phyloP scores from a whole-genome alignment of 192 early-diverging fungal species.

The Jimgerdemannia flammicorona region DNA sequence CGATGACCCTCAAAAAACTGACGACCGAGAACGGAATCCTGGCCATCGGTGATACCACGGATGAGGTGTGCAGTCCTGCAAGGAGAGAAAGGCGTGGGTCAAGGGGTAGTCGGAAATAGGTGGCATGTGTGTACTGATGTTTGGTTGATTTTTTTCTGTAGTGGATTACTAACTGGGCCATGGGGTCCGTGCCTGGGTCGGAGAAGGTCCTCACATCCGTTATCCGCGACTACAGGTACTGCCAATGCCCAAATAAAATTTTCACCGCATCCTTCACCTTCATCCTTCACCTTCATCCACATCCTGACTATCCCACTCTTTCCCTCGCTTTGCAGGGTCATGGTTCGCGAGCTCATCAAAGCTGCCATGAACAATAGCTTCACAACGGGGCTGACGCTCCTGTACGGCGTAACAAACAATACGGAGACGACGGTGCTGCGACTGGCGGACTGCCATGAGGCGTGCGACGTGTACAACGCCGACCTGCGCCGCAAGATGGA shows the following conservation, averaged over 20 bases:
- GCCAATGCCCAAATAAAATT: background rate
- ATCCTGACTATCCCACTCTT: background rate
- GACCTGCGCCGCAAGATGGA: conserved; percentile 24
- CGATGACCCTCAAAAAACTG: conserved; percentile 26
- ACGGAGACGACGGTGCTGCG: conserved; percentile 21
- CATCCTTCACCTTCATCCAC: no score
- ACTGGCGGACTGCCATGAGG: conserved; percentile 29
- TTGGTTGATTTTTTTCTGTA: background rate
- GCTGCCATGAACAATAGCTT: conserved; percentile 22
- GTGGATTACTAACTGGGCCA: conserved; percentile 39
- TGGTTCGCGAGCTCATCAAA: conserved; percentile 23
- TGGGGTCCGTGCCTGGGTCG: conserved; percentile 29
- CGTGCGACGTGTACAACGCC: conserved; percentile 20
- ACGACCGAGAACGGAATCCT: conserved; percentile 27
- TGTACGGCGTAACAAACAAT: conserved; percentile 29
- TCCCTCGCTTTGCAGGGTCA: conserved; percentile 1
- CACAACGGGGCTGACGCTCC: conserved; percentile 22
- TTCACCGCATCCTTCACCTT: background rate
- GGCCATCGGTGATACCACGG: conserved; percentile 28
- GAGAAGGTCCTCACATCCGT: conserved; percentile 28
- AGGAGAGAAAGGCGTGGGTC: background rate
- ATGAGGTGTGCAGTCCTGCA: conserved; percentile 5
- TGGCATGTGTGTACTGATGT: background rate
- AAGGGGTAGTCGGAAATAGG: background rate
- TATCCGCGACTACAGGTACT: conserved; percentile 20